Percentiles rank a stretch among this genome's conserved stretches.
These are phyloP conservation scores for Niveomyces coronatus DNA, from an alignment of 2,329 filamentous ascomycete species.

Conservation along the genomic window DNA sequence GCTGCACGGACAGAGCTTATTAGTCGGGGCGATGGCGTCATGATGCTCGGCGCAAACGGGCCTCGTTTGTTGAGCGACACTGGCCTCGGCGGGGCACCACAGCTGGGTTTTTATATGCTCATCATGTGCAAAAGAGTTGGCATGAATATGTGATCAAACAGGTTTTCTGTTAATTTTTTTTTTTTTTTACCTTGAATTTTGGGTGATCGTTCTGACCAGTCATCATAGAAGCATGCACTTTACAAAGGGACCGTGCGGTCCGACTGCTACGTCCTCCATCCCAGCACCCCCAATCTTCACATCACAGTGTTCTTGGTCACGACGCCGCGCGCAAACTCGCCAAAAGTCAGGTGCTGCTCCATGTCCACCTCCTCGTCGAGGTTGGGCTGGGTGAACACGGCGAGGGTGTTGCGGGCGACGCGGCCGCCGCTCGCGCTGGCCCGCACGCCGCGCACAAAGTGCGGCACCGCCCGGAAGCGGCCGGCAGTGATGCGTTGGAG, in stretches of 20 bases:
- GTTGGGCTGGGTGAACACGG: conserved; percentile 96
- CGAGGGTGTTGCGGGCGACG: conserved; percentile 77
- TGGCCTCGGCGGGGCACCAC: neutral
- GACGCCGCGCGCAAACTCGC: conserved; percentile 58
- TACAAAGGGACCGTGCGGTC: too few relatives aligned
- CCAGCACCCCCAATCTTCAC: too few relatives aligned
- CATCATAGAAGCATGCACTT: too few relatives aligned
- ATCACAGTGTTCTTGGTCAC: conserved; percentile 51
- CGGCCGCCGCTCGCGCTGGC: conserved; percentile 38
- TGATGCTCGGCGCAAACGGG: neutral
- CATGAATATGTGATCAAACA: too few relatives aligned
- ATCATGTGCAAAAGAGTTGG: neutral
- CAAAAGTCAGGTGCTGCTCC: conserved; percentile 58
- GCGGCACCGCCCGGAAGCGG: conserved; percentile 85
- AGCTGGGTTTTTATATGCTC: conserved; percentile 3
- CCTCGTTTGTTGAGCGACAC: neutral
- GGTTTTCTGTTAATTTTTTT: neutral
- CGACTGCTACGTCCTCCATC: too few relatives aligned
- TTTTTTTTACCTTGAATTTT: too few relatives aligned
- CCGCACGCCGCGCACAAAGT: conserved; percentile 77
- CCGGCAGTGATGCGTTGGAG: conserved; percentile 86
- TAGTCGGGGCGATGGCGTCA: conserved; percentile 7
- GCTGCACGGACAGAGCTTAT: too few relatives aligned
- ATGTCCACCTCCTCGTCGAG: conserved; percentile 68
- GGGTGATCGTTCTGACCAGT: too few relatives aligned